Base-by-base conservation (phyloP, 495 filamentous ascomycete genomes). In the Pyronema omphalodes region DNA sequence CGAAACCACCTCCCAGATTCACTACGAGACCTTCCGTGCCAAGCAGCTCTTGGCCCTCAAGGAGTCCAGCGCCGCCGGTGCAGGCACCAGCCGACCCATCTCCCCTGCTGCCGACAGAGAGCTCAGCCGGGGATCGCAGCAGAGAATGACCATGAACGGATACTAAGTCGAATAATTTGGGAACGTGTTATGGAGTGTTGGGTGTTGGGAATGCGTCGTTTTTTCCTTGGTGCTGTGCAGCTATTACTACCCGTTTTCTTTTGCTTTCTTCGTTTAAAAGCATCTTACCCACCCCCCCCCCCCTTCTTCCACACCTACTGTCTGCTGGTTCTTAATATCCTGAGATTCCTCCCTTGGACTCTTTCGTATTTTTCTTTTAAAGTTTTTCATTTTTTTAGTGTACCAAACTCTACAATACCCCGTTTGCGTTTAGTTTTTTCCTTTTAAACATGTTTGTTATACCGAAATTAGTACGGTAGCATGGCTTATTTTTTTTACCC, bases 21-120 rank as follows among this genome's bases (percentile, higher is more conserved):
- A 99, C 74, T 99, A 99, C 73, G 91, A 99, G 76, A 93, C 86
- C 49, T 99, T 96, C 88, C 89, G 91, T 71, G 89, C 91, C 59
- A 99, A 96, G 78, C 93, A 99, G 71, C 75, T 99, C 63, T 70
- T 99, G 60, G 91, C 91, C 48, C 76, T 99, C 62, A 96, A 95
- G 78, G 91, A 99, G 75, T 91, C 83, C 74, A 94, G 86, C 67
- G 86, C 85, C 55, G 84, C 84, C 53, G 76, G 76, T 55, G 79
- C 82, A 59, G 70, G 70, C 51, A 81, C 84, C 59, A 91, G 86
- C 74, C 75, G 91, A 67, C 91, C 91, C 56, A 98, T 98, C 73
- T 88, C 82, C 63, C 91, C 91, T 34, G 77, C 86, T 51, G 88
- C 93, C 18, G 91, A 98, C 53, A 77, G 93, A 54, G 91, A 96